Base-by-base conservation (phyloP, 179 eudicot species). In the Carnegiea gigantea region DNA sequence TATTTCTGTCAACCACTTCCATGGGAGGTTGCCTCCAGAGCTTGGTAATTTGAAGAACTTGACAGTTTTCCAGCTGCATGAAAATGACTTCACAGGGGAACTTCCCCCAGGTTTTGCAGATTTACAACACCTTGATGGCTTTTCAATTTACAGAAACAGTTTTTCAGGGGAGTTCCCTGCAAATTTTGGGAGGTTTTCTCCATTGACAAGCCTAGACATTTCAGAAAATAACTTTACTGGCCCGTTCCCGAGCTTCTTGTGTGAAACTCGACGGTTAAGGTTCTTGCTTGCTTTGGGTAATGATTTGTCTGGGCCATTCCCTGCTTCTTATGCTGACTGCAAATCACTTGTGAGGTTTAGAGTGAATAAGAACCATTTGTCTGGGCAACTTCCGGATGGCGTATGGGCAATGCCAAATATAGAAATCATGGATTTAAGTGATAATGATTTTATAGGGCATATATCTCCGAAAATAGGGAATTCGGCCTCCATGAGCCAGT, bases 141-240 rank as follows among this genome's bases (percentile, higher is more conserved):
- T 94, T 28, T 92, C 97, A 10, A 79, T 94, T 28, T 96, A 94
- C 84, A 77, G 88, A 76, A 96, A 96, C 83, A 85, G 83, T 9
- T 94, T 96, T 81, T 87, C 98, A 0, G 98, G 98, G 28, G 71
- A 78, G 33, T 88, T 96, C 54, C 99, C 99, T 0, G 82, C 76
- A 59, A 89, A 92, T 82, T 81, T 96, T 21, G 98, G 98, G 54
- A 87, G 92, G 76, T 90, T 85, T 76, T 89, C 95, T 7, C 97
- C 97, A 3, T 65, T 96, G 78, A 84, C 49, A 5, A 80, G 87
- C 12, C 68, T 96, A 14, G 99, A 96, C 87, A 91, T 96, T 83
- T 92, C 98, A 1, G 97, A 96, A 77, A 96, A 96, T 43, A 73
- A 87, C 44, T 96, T 96, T 70, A 85, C 93, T 0, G 99, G 99